These are phyloP conservation scores for Ambrosia hybrid DNA, from an alignment of 140 eudicot species.

Conservation along the genomic window DNA sequence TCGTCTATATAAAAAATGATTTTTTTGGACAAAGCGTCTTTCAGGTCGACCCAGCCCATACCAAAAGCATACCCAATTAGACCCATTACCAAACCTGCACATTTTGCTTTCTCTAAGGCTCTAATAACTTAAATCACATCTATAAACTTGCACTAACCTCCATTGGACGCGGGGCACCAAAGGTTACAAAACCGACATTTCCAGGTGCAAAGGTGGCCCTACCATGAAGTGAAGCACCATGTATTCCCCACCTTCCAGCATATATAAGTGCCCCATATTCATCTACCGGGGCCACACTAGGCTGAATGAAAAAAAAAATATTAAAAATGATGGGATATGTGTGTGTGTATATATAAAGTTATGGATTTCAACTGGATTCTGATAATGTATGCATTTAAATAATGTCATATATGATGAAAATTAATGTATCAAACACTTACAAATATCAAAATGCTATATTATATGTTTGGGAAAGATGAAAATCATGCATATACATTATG, in stretches of 20 bases:
- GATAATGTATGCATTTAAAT: slow-evolving; percentile 2
- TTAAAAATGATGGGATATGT: neutral
- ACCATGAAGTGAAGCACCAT: slow-evolving; percentile 90
- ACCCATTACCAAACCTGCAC: neutral
- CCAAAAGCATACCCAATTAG: neutral
- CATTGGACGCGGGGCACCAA: slow-evolving; percentile 98
- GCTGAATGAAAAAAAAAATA: slow-evolving; percentile 40
- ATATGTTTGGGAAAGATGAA: neutral
- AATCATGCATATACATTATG: neutral
- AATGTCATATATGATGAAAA: neutral
- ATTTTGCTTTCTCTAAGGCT: neutral
- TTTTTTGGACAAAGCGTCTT: neutral
- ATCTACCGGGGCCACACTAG: slow-evolving; percentile 68
- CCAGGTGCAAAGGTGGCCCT: slow-evolving; percentile 98
- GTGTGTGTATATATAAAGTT: neutral
- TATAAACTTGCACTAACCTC: slow-evolving; percentile 52
- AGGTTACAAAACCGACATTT: slow-evolving; percentile 86
- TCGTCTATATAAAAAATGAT: too few species aligned
- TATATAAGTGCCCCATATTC: slow-evolving; percentile 84
- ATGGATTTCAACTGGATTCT: neutral
- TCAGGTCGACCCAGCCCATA: neutral
- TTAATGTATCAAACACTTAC: neutral
- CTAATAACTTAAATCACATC: neutral
- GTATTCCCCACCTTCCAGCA: slow-evolving; percentile 95
- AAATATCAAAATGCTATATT: slow-evolving; percentile 1